Evolutionary conservation across 176 grass and related monocot species (phyloP).

Genomic region (Canna indica): DNA sequence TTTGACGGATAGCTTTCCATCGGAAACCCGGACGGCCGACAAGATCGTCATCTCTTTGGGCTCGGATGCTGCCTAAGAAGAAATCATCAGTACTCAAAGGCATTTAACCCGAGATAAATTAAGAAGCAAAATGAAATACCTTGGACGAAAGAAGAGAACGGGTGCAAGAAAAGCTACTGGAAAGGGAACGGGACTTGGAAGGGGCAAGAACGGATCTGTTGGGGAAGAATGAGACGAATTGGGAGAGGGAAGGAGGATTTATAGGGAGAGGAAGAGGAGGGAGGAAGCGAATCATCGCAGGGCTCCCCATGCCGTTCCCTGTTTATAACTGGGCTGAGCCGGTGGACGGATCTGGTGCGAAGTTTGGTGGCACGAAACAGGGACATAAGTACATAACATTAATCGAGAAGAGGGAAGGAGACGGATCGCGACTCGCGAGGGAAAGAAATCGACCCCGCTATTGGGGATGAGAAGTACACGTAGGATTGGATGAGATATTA

Average conservation of each 20-base stretch:
- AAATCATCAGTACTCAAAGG: neutral
- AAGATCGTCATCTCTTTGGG: slow-evolving; percentile 55
- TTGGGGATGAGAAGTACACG: neutral
- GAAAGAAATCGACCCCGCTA: too few relatives aligned
- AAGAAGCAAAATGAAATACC: neutral
- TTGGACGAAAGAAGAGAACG: neutral
- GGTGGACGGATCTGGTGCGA: neutral
- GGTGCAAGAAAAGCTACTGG: neutral
- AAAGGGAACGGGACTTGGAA: neutral
- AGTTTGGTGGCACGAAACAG: neutral
- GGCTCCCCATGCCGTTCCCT: neutral
- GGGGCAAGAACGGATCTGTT: neutral
- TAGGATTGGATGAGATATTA: neutral
- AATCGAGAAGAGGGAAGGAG: neutral
- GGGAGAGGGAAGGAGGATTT: neutral
- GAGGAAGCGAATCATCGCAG: neutral
- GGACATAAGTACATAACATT: too few relatives aligned
- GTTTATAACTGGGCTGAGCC: neutral
- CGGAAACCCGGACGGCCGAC: slow-evolving; percentile 42
- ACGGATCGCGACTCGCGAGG: neutral
- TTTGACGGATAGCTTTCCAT: slow-evolving; percentile 33
- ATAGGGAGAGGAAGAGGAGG: neutral
- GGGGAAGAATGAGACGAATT: neutral
- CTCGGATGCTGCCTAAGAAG: neutral
- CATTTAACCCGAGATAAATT: neutral